These are phyloP conservation scores for Lecanicillium sp. DNA, from an alignment of 2,329 filamentous ascomycete species.

Conservation along the genomic window DNA sequence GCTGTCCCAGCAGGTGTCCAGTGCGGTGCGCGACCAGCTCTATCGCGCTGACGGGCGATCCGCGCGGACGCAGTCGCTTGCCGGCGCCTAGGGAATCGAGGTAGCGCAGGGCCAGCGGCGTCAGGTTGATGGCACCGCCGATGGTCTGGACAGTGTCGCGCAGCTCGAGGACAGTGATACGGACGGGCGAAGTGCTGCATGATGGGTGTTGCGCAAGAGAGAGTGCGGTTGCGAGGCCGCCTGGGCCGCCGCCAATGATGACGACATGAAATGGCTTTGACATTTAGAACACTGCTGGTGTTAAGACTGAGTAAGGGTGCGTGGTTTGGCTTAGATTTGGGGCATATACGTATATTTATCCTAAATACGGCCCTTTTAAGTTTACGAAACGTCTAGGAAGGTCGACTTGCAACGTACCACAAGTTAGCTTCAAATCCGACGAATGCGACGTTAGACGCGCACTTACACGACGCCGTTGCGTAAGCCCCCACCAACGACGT, in stretches of 20 bases:
- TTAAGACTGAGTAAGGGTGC: too few species aligned
- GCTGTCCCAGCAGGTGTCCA: conserved; percentile 14
- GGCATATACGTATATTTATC: too few species aligned
- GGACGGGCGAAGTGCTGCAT: conserved; percentile 12
- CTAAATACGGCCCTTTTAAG: too few species aligned
- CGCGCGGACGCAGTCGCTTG: conserved; percentile 13
- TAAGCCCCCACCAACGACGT: too few species aligned
- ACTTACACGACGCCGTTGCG: too few species aligned
- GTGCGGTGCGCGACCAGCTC: conserved; percentile 21
- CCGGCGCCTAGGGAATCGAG: conserved; percentile 31
- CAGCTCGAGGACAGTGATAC: conserved; percentile 44
- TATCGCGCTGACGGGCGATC: conserved; percentile 14
- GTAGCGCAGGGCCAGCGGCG: conserved; percentile 35
- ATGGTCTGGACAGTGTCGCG: conserved; percentile 35
- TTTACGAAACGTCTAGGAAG: too few species aligned
- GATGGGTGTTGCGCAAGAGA: conserved; percentile 35
- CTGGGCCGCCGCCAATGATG: conserved; percentile 43
- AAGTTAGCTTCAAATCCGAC: too few species aligned
- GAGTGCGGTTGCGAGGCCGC: conserved; percentile 41
- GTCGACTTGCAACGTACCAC: too few species aligned
- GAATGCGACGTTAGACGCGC: too few species aligned
- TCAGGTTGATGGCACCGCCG: conserved; percentile 38
- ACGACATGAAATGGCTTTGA: conserved; percentile 16
- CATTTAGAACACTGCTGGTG: background rate
- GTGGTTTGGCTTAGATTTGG: background rate